Percentiles rank a stretch among this genome's conserved stretches.
Evolutionary conservation across 768 basidiomycete genomes (phyloP).

Genomic region (Xanthoconium stramineum): DNA sequence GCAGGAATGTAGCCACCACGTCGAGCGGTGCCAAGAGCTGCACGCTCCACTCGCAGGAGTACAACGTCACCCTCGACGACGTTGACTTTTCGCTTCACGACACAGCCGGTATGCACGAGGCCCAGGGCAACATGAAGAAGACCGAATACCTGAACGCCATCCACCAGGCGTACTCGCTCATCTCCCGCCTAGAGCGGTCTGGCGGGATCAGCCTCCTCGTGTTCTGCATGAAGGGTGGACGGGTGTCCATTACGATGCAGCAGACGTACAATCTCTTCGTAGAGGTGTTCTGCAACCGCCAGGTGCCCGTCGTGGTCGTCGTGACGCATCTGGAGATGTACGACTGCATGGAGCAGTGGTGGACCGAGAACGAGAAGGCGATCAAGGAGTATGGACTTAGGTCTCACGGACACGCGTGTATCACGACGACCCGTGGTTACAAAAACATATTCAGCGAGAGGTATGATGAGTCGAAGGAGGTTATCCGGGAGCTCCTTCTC

Average conservation of each 20-base stretch:
- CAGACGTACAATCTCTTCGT: slow-evolving; percentile 35
- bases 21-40: slow-evolving; percentile 33
- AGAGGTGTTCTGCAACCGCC: slow-evolving; percentile 36
- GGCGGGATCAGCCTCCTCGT: slow-evolving; percentile 29
- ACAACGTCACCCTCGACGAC: slow-evolving; percentile 19
- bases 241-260: slow-evolving; percentile 23
- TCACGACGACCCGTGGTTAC: slow-evolving; percentile 34
- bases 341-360: slow-evolving; percentile 39
- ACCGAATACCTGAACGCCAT: slow-evolving; percentile 27
- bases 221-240: slow-evolving; percentile 30
- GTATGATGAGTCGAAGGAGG: slow-evolving; percentile 32
- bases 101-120: slow-evolving; percentile 30
- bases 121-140: slow-evolving; percentile 21
- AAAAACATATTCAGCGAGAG: slow-evolving; percentile 22
- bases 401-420: slow-evolving; percentile 38
- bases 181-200: slow-evolving; percentile 27
- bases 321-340: slow-evolving; percentile 36
- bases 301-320: slow-evolving; percentile 31
- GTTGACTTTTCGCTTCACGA: slow-evolving; percentile 23
- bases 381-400: slow-evolving; percentile 34
- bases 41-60: slow-evolving; percentile 30
- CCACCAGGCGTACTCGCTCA: slow-evolving; percentile 31
- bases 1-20: slow-evolving; percentile 21
- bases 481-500: slow-evolving; percentile 20
- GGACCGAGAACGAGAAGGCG: slow-evolving; percentile 32